Evolutionary conservation across 805 yeast species (phyloP).

Genomic region (Hanseniaspora pseudoguilliermondii): DNA sequence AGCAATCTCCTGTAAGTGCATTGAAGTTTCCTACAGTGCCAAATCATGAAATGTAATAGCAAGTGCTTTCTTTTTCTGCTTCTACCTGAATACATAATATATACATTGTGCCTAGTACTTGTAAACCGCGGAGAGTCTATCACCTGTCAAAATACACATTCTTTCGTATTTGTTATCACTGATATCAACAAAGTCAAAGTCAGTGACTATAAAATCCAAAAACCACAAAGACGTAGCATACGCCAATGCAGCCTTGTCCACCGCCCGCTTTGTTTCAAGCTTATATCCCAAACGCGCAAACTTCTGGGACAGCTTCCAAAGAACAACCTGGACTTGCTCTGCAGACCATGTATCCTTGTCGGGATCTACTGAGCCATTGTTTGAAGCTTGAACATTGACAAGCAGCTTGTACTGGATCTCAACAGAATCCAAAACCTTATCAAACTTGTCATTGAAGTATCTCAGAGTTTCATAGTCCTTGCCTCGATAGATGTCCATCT

Average conservation of each 20-base stretch:
- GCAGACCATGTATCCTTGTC: neutral
- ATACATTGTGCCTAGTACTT: neutral
- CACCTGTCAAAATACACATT: neutral
- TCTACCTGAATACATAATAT: neutral
- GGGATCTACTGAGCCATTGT: neutral
- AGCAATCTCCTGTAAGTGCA: neutral
- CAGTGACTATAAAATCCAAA: conserved; percentile 2
- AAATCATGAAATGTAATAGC: neutral
- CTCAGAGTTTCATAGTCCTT: neutral
- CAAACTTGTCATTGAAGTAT: neutral
- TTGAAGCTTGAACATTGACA: neutral
- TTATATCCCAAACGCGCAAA: neutral
- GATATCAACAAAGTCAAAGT: neutral
- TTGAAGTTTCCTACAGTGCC: neutral
- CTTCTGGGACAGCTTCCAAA: neutral
- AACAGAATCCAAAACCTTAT: neutral
- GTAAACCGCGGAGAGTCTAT: neutral
- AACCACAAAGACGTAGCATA: conserved; percentile 11
- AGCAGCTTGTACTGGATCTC: neutral
- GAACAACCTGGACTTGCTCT: neutral
- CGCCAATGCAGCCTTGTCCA: conserved; percentile 1
- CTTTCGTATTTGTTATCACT: neutral
- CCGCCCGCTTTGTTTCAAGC: neutral
- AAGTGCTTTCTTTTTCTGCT: too few relatives aligned
- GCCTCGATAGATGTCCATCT: neutral